Evolutionary conservation across 352 stramenopile species (phyloP), one percentile per base, ranked within the genome.

Genomic region (Discostella stelligera): DNA sequence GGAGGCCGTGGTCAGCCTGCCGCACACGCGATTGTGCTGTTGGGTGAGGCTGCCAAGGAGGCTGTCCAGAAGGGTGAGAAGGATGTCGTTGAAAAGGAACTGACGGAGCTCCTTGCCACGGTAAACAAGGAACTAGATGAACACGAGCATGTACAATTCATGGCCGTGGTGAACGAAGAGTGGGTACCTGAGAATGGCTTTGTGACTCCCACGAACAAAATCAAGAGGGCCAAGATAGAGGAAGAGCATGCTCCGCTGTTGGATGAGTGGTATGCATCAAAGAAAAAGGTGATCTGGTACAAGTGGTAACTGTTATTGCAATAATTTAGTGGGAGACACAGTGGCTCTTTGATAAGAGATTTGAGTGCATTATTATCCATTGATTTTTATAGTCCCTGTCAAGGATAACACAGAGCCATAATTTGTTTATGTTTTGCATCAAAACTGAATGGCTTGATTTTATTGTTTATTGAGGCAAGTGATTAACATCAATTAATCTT

Each of bases 131-230:
- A 49, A 20, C 66, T 90, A 9, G 84, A 90, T 69, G 71, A 72
- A 10, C 84, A 90, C 46, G 84, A 89, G 39, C 58, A 76, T 23
- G 21, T 90, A 16, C 56, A 80, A 21, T 90, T 89, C 55, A 65
- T 89, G 18, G 84, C 71, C 11, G 74, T 90, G 75, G 82, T 90
- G 32, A 90, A 88, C 64, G 84, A 90, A 46, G 82, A 88, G 11
- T 90, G 84, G 84, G 52, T 88, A 5, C 84, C 84, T 20, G 84
- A 90, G 68, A 90, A 90, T 74, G 84, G 84, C 2, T 89, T 89
- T 49, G 67, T 90, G 20, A 90, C 84, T 53, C 84, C 84, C 27
- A 90, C 84, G 13, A 85, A 90, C 74, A 89, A 90, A 63, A 90
- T 90, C 68, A 89, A 89, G 60, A 74, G 84, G 37, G 27, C 37